Evolutionary conservation across 1,284 basidiomycete genomes (phyloP).

Genomic region (Fistulinella cinereoalba): DNA sequence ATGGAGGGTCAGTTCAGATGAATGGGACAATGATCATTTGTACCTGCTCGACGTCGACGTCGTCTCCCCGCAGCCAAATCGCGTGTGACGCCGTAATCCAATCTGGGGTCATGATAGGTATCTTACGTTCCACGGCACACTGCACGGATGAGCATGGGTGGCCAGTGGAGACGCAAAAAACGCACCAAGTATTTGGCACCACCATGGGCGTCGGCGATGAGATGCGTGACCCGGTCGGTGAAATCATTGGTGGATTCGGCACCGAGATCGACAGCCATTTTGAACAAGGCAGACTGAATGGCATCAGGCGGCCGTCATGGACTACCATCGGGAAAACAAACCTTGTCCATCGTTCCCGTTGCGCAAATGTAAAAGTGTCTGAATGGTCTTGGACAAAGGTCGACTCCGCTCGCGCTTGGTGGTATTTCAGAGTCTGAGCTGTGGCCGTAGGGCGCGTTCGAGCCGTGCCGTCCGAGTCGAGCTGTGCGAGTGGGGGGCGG

Average conservation of each 20-base stretch:
- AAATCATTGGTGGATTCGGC: conserved; percentile 64
- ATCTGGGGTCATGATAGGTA: conserved; percentile 68
- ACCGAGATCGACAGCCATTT: conserved; percentile 73
- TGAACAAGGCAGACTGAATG: conserved; percentile 60
- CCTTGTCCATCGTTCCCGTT: conserved; percentile 71
- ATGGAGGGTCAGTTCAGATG: conserved; percentile 17
- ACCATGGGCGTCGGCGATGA: conserved; percentile 66
- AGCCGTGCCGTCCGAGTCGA: conserved; percentile 1
- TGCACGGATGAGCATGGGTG: conserved; percentile 29
- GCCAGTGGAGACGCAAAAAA: conserved; percentile 8
- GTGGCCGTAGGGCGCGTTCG: conserved; percentile 14
- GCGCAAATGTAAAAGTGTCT: conserved; percentile 64
- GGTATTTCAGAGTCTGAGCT: conserved; percentile 33
- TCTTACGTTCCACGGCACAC: conserved; percentile 72
- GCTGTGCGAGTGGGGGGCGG: conserved; percentile 28
- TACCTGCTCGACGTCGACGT: conserved; percentile 58
- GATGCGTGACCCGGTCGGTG: conserved; percentile 78
- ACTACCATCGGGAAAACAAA: too few relatives aligned
- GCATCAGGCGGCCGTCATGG: too few relatives aligned
- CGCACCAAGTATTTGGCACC: conserved; percentile 74
- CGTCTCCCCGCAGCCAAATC: conserved; percentile 74
- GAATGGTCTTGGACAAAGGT: conserved; percentile 65
- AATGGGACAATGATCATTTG: conserved; percentile 14
- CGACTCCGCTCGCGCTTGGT: conserved; percentile 39
- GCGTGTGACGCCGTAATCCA: conserved; percentile 71